phyloP scores from a whole-genome alignment of 1,284 basidiomycete genomes.

The Baeospora myosura region DNA sequence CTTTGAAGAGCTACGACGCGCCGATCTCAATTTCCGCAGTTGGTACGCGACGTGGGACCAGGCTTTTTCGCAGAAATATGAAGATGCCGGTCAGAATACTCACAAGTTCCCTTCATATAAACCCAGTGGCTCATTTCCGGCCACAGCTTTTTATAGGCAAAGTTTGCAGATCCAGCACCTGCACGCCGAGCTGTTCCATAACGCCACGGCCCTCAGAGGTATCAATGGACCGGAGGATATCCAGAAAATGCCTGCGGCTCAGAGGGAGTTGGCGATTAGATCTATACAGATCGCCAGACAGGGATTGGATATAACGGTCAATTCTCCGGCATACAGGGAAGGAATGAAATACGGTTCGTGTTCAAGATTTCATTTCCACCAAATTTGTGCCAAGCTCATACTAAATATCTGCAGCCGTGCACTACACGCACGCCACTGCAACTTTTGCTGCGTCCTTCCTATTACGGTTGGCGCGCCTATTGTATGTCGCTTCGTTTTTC shows the following conservation, averaged over 20 bases:
- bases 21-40: slow-evolving; percentile 58
- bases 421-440: slow-evolving; percentile 86
- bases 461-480: slow-evolving; percentile 76
- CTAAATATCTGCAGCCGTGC: slow-evolving; percentile 51
- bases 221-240: slow-evolving; percentile 74
- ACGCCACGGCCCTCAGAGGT: slow-evolving; percentile 68
- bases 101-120: slow-evolving; percentile 1
- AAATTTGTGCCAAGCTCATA: no score
- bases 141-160: slow-evolving; percentile 71
- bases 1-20: slow-evolving; percentile 54
- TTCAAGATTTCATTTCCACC: slow-evolving; percentile 10
- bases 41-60: slow-evolving; percentile 77
- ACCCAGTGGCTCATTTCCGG: slow-evolving; percentile 9
- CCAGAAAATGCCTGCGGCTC: slow-evolving; percentile 62
- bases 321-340: slow-evolving; percentile 75
- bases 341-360: slow-evolving; percentile 79
- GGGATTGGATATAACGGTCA: slow-evolving; percentile 67
- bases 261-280: slow-evolving; percentile 61
- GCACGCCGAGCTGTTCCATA: slow-evolving; percentile 76
- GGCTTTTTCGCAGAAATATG: slow-evolving; percentile 74
- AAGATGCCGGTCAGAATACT: slow-evolving; percentile 57
- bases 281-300: slow-evolving; percentile 67
- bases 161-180: slow-evolving; percentile 75
- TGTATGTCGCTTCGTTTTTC: slow-evolving; percentile 43
- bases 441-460: slow-evolving; percentile 89